These are phyloP conservation scores for Microdochium nivale DNA, from an alignment of 2,329 filamentous ascomycete species.

Conservation along the genomic window DNA sequence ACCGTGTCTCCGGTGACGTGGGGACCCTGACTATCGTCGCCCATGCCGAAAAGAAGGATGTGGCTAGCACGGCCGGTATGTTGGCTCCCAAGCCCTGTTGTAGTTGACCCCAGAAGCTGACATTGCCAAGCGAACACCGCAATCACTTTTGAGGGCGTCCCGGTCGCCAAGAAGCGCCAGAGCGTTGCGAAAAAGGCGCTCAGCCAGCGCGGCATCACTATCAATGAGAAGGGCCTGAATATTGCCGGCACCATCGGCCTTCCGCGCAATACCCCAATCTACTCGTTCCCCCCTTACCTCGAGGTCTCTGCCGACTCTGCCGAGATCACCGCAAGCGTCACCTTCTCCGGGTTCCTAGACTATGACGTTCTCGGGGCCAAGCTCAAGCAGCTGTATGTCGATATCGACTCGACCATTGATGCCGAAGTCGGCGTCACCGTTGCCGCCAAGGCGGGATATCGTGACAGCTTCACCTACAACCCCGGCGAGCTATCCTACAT, in stretches of 20 bases:
- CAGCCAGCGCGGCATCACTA: constrained; percentile 10
- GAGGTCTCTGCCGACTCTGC: constrained; percentile 12
- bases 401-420: constrained; percentile 11
- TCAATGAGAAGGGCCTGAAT: constrained; percentile 10
- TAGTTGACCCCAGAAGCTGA: not conserved
- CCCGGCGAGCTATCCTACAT: constrained; percentile 11
- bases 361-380: constrained; percentile 9
- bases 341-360: constrained; percentile 12
- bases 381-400: constrained; percentile 11
- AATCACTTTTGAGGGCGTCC: constrained; percentile 11
- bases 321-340: constrained; percentile 10
- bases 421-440: constrained; percentile 10
- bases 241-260: constrained; percentile 10
- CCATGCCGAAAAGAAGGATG: constrained; percentile 12
- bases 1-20: constrained; percentile 5
- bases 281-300: constrained; percentile 6
- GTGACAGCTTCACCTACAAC: constrained; percentile 7
- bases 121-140: constrained; percentile 4
- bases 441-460: constrained; percentile 7
- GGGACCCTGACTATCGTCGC: constrained; percentile 9
- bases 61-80: constrained; percentile 13
- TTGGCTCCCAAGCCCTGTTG: not conserved
- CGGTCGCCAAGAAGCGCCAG: constrained; percentile 2
- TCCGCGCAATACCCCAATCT: constrained; percentile 9
- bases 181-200: constrained; percentile 1